Percentiles rank a stretch among this genome's conserved stretches.
Evolutionary conservation across 768 basidiomycete species (phyloP).

Genomic region (Chalciporus chontae): DNA sequence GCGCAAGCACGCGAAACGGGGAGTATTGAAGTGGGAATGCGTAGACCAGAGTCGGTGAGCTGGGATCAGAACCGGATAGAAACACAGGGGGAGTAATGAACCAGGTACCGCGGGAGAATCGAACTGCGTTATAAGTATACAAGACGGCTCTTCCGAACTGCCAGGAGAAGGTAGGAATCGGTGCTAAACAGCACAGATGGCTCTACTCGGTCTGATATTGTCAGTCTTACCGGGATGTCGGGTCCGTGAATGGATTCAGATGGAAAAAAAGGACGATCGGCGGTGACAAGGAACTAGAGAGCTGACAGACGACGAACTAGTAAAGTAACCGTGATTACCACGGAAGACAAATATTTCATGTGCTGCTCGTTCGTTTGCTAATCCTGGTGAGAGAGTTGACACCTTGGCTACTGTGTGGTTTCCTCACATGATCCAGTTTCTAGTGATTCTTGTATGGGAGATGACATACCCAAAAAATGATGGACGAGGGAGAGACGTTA

Average conservation of each 20-base stretch:
- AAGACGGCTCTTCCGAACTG: not conserved
- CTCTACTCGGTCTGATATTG: slow-evolving; percentile 5
- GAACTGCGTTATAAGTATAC: not conserved
- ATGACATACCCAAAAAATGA: slow-evolving; percentile 1
- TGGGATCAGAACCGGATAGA: slow-evolving; percentile 5
- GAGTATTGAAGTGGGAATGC: slow-evolving; percentile 16
- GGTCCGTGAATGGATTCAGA: not conserved
- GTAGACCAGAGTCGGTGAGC: slow-evolving; percentile 14
- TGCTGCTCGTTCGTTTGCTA: not conserved
- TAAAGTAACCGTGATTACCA: not conserved
- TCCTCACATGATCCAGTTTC: not conserved
- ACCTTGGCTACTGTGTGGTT: not conserved
- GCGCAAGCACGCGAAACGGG: slow-evolving; percentile 17
- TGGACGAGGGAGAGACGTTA: slow-evolving; percentile 3
- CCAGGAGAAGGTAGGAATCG: slow-evolving; percentile 3
- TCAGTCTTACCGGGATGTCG: slow-evolving; percentile 12
- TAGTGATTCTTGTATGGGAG: not conserved
- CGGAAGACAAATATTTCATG: not conserved
- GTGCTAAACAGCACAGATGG: slow-evolving; percentile 4
- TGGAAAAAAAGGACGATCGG: slow-evolving; percentile 7
- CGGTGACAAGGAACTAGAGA: slow-evolving; percentile 4
- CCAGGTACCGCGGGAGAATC: not conserved
- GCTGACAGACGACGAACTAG: slow-evolving; percentile 17
- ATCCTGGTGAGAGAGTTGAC: not conserved
- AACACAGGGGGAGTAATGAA: slow-evolving; percentile 9